These are phyloP conservation scores for Musa troglodytarum DNA, from an alignment of 176 grass and related monocot genomes.

Conservation along the genomic window DNA sequence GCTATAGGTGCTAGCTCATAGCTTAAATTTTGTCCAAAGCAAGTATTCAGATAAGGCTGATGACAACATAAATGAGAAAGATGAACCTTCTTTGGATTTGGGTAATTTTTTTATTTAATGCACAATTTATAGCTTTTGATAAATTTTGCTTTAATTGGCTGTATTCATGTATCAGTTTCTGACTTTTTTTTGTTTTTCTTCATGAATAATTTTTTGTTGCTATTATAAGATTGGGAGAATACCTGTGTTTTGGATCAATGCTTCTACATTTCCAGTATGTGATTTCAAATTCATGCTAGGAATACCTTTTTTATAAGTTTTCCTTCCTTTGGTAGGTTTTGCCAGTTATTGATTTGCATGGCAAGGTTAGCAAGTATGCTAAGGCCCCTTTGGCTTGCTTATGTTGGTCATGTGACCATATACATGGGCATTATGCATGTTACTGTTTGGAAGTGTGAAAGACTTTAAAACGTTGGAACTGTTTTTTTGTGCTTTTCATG, in stretches of 20 bases:
- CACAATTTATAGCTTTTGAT: not conserved
- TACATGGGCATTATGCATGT: too few relatives aligned
- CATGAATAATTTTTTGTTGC: not conserved
- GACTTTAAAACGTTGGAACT: too few relatives aligned
- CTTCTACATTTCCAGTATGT: not conserved
- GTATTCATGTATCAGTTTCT: not conserved
- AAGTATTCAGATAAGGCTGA: conserved; percentile 2
- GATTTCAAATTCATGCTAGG: not conserved
- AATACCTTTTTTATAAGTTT: not conserved
- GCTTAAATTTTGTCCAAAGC: conserved; percentile 43
- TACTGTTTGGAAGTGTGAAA: too few relatives aligned
- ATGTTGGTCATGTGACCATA: too few relatives aligned
- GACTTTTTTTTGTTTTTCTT: not conserved
- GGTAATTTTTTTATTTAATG: conserved; percentile 3
- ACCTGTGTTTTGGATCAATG: not conserved
- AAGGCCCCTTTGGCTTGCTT: too few relatives aligned
- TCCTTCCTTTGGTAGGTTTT: too few relatives aligned
- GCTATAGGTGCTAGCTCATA: conserved; percentile 41
- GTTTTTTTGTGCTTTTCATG: too few relatives aligned
- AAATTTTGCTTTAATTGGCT: not conserved
- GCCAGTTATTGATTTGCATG: too few relatives aligned
- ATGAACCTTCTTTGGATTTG: not conserved
- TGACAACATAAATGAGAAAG: not conserved
- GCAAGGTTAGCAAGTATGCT: too few relatives aligned
- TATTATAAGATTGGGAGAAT: not conserved